Base-by-base conservation (phyloP, 768 basidiomycete species). In the Russula foetens region DNA sequence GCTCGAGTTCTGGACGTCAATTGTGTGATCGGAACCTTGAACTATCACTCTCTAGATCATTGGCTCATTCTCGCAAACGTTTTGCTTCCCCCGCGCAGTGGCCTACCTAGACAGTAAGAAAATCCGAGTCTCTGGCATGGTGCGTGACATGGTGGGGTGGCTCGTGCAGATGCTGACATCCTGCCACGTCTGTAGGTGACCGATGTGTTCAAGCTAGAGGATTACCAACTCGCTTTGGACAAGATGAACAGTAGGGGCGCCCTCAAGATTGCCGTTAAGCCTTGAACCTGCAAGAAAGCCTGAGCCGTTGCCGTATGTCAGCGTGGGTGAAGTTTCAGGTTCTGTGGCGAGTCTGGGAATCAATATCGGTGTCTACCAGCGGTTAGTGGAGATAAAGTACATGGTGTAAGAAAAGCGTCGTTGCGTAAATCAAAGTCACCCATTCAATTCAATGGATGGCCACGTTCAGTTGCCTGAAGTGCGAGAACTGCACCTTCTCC, bases 71-170 rank as follows among this genome's bases (percentile, higher is more conserved):
- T 88, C 92, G 9, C 92, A 94, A 66, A 85, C 85, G 0, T 85
- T 77, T 74, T 93, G 92, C 73, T 94, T 96, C 85, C 90, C 92
- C 46, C 85, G 92, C 6, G 91, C 92, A 2, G 84, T 96, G 38
- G 88, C 85, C 14, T 94, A 94, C 71, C 83, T 96, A 21, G 92
- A 96, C 67, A 83, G 84, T 64, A 89, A 90, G 7, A 93, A 92
- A 75, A 77, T 94, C 67, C 86, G 78, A 56, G 81, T 88, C 24
- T 85, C 86, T 71, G 89, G 88, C n/a, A 88, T 92, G 78, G 86
- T 90, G 28, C 78, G 73, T 62, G 3, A 41, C 3, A 1, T 21
- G 4, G 29, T 44, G 24, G 19, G 1, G 19, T 29, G 7, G 39
- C 15, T 29, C 29, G 19, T 48, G 8, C n/a, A 31, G 26, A 14